A percentile compares a stretch with the other conserved stretches of the same genome.
These are phyloP conservation scores for Physaria fendleri DNA, from an alignment of 345 rosid species.

Conservation along the genomic window DNA sequence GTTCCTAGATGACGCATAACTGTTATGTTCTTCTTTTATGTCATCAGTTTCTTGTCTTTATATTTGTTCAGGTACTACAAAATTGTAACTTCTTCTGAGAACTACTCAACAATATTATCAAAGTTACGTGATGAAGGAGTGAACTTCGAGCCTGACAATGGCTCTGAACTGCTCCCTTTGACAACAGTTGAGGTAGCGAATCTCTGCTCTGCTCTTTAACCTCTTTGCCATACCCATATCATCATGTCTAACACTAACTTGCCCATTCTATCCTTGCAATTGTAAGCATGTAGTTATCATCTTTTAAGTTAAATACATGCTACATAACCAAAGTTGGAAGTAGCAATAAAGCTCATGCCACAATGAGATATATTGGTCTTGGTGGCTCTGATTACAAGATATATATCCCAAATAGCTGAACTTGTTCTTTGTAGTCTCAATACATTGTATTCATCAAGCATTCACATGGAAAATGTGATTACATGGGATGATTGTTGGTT, in stretches of 20 bases:
- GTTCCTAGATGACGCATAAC: not conserved
- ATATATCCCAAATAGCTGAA: not conserved
- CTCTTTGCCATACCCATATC: not conserved
- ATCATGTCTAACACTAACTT: not conserved
- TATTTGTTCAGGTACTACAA: conserved; percentile 59
- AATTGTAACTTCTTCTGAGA: conserved; percentile 65
- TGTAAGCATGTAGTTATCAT: not conserved
- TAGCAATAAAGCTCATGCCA: not conserved
- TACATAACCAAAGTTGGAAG: not conserved
- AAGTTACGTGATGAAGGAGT: conserved; percentile 75
- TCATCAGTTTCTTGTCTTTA: conserved; percentile 11
- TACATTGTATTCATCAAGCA: not conserved
- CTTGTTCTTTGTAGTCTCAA: not conserved
- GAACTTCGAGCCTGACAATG: conserved; percentile 76
- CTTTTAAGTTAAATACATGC: not conserved
- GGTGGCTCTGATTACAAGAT: not conserved
- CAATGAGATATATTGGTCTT: not conserved
- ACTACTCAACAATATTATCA: conserved; percentile 53
- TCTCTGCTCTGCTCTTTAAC: not conserved
- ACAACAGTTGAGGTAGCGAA: conserved; percentile 61
- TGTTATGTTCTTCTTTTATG: not conserved
- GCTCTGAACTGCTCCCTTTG: conserved; percentile 82
- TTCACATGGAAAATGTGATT: not conserved
- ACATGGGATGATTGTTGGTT: conserved; percentile 5
- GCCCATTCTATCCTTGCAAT: not conserved